These are phyloP conservation scores for Elasticomyces elasticus DNA, from an alignment of 495 filamentous ascomycete species.

Conservation along the genomic window DNA sequence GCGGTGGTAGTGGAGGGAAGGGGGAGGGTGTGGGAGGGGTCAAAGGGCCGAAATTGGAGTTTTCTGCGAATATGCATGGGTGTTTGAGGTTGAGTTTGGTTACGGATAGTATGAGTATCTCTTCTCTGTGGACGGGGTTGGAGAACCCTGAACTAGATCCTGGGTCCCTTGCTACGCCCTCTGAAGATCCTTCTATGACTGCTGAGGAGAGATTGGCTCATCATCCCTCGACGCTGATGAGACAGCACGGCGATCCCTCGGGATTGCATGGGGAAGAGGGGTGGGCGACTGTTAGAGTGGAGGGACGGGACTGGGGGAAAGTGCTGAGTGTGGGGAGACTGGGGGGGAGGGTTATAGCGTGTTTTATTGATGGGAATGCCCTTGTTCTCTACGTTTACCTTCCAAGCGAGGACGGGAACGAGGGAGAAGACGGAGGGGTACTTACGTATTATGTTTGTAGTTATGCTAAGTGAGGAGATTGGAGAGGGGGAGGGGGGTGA, in stretches of 20 bases:
- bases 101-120: constrained; percentile 73
- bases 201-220: constrained; percentile 53
- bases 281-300: constrained; percentile 80
- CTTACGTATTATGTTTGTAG: constrained; percentile 35
- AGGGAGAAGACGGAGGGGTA: constrained; percentile 28
- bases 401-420: constrained; percentile 21
- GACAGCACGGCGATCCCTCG: constrained; percentile 35
- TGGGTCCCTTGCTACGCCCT: constrained; percentile 49
- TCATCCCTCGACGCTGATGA: constrained; percentile 66
- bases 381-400: constrained; percentile 85
- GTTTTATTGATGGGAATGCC: constrained; percentile 70
- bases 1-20: too few relatives aligned
- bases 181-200: too few relatives aligned
- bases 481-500: neutral
- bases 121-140: constrained; percentile 69
- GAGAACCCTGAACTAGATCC: constrained; percentile 78
- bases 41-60: constrained; percentile 54
- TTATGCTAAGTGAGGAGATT: constrained; percentile 18
- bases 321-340: constrained; percentile 83
- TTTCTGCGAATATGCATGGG: constrained; percentile 89
- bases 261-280: constrained; percentile 48
- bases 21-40: too few relatives aligned
- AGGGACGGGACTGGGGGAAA: constrained; percentile 82
- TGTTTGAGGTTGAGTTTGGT: constrained; percentile 60
- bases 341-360: constrained; percentile 85